Base-by-base conservation (phyloP, 1,284 basidiomycete genomes). In the Afroboletus lepidellus region DNA sequence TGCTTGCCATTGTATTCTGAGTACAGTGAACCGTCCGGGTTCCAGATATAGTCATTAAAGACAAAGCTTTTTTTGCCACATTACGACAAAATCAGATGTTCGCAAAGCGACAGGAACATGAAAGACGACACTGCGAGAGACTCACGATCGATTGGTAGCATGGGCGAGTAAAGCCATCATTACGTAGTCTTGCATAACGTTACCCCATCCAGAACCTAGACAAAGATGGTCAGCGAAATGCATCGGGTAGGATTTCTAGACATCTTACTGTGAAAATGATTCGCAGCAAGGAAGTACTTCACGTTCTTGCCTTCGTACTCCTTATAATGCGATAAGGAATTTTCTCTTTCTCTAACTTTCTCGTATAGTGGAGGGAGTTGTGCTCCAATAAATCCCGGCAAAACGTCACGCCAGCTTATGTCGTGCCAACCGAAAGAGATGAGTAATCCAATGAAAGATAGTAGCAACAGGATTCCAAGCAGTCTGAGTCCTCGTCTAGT, bases 181-280 rank as follows among this genome's bases (percentile, higher is more conserved):
- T 21, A 74, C 57, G 51, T 66, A 60, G 46, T 77, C 74, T 53
- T 75, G 73, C 68, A 77, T 72, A 4, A 74, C 63, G 37, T 75
- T 77, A 0, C 68, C 74, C 73, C 71, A 76, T 5, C 72, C 74
- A 1, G 69, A 71, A 39, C 62, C 74, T 73, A 38, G 13, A 47
- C 24, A 46, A 38, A 12, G 20, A 27, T 5, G 23, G 8, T 25
- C 9, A 45, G 32, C 39, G n/a, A 8, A 15, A 2, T 32, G 23
- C 15, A 3, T 5, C 12, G 20, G 13, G 38, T 36, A 7, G 3
- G 2, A 23, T 24, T 5, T 13, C 15, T 18, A 8, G 20, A 41
- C 20, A n/a, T 23, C 63, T 46, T 47, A 71, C 65, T 57, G 43
- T 63, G 56, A 5, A 52, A 58, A 48, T 69, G 64, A 32, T 71